Base-by-base conservation (phyloP, 2,329 filamentous ascomycete species). In the Trichoderma asperellum region DNA sequence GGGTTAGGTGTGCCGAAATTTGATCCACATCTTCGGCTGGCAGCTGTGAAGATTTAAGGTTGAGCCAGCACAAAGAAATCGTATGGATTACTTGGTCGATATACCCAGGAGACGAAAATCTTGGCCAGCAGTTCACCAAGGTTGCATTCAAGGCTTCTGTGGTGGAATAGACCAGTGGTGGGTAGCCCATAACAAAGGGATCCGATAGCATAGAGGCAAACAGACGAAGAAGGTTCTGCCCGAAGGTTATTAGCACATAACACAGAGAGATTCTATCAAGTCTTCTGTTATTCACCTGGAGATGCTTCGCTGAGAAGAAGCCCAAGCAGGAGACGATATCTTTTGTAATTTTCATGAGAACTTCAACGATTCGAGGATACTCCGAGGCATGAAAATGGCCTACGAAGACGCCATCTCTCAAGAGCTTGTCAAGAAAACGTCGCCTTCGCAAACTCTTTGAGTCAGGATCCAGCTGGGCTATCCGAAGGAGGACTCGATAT, bases 51-150 rank as follows among this genome's bases (percentile, higher is more conserved):
- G 55, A 68, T 59, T 60, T 81, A 77, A 88, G 74, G 70, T 87
- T 87, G 4, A 89, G 77, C 89, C 89, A 93, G 76, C 88, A 91
- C 1, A 88, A 76, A 43, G 85, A 83, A 1, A 93, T 72, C 0
- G 86, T 88, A 72, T 86, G 86, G 57, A 93, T 77, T 6, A 95
- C 80, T 70, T 91, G 88, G 4, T 86, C 87, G 34, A 87, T 82
- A 81, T 92, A 89, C 35, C 81, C 80, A 62, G 82, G 76, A 5
- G 76, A 73, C 11, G 75, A 79, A 5, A 96, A 81, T 5, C 93
- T 84, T 12, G 92, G 91, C 89, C 93, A 94, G 70, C 87, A 88
- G 70, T 85, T 89, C 14, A 84, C 73, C 12, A 96, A 80, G 16
- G 91, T 80, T 0, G 81, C 80, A 64, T 88, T 84, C 27, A 93